phyloP scores from a whole-genome alignment of 108 stramenopile species.

The Nitzschia putrida region DNA sequence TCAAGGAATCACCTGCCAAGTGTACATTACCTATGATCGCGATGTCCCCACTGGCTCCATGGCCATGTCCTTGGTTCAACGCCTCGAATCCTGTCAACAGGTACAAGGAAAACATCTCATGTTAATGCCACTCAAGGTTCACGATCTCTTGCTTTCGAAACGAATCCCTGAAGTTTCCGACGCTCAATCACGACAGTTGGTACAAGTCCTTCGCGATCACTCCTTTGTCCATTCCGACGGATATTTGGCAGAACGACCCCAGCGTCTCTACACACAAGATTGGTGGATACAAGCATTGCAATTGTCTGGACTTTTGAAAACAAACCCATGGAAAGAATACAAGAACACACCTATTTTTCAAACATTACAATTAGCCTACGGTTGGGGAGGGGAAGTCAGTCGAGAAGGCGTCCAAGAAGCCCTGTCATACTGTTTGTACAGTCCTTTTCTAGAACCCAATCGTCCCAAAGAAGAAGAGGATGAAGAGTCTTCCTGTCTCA shows the following conservation, averaged over 20 bases:
- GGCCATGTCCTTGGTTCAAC: constrained; percentile 13
- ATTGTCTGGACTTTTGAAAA: neutral
- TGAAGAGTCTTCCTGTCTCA: neutral
- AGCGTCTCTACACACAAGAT: constrained; percentile 17
- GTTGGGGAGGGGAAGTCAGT: constrained; percentile 34
- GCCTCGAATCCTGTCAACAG: neutral
- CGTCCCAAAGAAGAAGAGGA: neutral
- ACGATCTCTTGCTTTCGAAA: constrained; percentile 15
- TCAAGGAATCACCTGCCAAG: neutral
- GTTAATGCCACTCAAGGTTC: constrained; percentile 19
- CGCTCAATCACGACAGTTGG: constrained; percentile 14
- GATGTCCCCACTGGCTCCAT: constrained; percentile 11
- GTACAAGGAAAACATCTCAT: constrained; percentile 22
- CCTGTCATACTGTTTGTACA: constrained; percentile 19
- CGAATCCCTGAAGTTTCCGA: constrained; percentile 6
- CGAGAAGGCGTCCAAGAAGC: constrained; percentile 37
- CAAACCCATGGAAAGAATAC: constrained; percentile 15
- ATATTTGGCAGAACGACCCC: constrained; percentile 23
- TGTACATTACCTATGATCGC: constrained; percentile 38
- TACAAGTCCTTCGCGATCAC: constrained; percentile 3
- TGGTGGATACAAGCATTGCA: constrained; percentile 2
- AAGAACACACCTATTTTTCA: constrained; percentile 32
- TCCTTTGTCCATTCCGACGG: constrained; percentile 14
- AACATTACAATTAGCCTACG: constrained; percentile 39
- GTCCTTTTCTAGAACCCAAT: neutral